A percentile compares a stretch with the other conserved stretches of the same genome.
Conservation (phyloP, 768 basidiomycete species). For the Scleroderma citrinum region DNA sequence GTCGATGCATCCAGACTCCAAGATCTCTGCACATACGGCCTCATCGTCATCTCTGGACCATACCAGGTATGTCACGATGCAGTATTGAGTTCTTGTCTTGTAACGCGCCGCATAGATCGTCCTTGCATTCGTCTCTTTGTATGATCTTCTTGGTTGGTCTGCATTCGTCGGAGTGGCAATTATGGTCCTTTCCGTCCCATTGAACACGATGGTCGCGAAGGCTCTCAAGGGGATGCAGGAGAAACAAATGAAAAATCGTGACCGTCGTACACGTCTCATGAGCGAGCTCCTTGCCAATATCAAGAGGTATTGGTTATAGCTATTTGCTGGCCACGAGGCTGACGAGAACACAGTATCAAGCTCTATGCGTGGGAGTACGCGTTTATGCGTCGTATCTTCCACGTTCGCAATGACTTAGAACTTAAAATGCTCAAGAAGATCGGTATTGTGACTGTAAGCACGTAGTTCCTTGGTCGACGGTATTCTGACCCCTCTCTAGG, state of each 20-base stretch:
- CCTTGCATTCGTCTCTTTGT: conserved; percentile 86
- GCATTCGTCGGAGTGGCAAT: conserved; percentile 85
- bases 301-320: conserved; percentile 46
- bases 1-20: conserved; percentile 78
- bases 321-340: neutral
- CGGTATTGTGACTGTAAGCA: conserved; percentile 60
- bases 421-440: conserved; percentile 79
- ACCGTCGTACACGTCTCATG: conserved; percentile 81
- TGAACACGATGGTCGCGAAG: conserved; percentile 69
- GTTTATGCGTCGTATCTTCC: conserved; percentile 73
- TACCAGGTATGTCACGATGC: conserved; percentile 50
- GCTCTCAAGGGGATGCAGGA: conserved; percentile 73
- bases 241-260: conserved; percentile 90
- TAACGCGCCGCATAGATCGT: conserved; percentile 46
- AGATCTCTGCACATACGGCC: conserved; percentile 75
- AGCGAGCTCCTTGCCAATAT: conserved; percentile 92
- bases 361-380: conserved; percentile 94
- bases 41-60: conserved; percentile 82
- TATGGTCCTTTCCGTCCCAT: conserved; percentile 77
- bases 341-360: conserved; percentile 60
- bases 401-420: conserved; percentile 78
- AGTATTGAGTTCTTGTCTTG: neutral
- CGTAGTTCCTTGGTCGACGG: neutral
- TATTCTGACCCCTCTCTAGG: conserved; percentile 26
- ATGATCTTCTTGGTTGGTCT: conserved; percentile 86